Evolutionary conservation across 352 stramenopile species (phyloP), one percentile per base, ranked within the genome.

Genomic region (Hyaloperonospora brassicae): DNA sequence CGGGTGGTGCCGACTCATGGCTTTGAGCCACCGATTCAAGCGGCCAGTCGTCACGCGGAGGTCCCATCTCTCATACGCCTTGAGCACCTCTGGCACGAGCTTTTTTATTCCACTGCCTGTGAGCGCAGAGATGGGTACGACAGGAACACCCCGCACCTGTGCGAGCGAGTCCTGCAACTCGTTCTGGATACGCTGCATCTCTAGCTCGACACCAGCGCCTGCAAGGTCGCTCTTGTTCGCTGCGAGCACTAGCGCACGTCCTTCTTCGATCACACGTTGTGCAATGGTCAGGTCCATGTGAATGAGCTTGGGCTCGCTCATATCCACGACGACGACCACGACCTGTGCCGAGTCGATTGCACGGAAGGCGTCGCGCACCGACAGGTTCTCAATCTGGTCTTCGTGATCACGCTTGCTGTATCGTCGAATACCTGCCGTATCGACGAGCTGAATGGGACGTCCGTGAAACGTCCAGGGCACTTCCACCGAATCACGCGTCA

Each of bases 211-310:
- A 25, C 59, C 60, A 51, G 70, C 55, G 12, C 62, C 57, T 0
- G 68, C 61, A 12, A 90, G 55, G 35, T 93, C 82, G 47, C 73
- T 79, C 55, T 93, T 93, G 67, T 93, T 93, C 23, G 79, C 82
- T 2, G 68, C 77, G 35, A 93, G 68, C 25, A 93, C 79, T 4
- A 93, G 62, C 2, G 64, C 79, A 27, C 79, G 79, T 6, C 82
- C 82, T 58, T 93, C 78, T 46, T 93, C 80, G 35, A 93, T 80
- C 49, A 90, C 80, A 9, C 74, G 76, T 47, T 88, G 76, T 2
- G 82, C 82, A 55, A 93, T 93, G 13, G 82, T 90, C 17, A 90
- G 67, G 51, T 93, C 82, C 77, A 93, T 86, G 66, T 93, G 77
- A 51, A 89, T 88, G 30, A 93, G 70, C 55, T 90, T 86, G 9